phyloP scores from a whole-genome alignment of 192 early-diverging fungal species.

The Chytriomyces sp. region DNA sequence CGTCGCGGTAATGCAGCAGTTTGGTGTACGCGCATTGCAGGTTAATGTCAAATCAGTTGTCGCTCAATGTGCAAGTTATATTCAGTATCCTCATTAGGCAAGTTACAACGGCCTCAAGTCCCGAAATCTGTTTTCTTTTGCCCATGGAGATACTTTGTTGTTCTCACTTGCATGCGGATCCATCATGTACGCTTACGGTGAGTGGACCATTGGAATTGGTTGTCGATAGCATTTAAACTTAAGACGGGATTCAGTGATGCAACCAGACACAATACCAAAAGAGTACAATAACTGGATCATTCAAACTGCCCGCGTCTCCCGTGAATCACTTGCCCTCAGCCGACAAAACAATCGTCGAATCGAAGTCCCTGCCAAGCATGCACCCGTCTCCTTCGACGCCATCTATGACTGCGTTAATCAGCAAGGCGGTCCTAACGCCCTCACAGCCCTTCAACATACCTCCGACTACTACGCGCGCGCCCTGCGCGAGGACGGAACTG shows the following conservation, averaged over 20 bases:
- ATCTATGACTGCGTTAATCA: slow-evolving; percentile 29
- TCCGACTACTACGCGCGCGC: not conserved
- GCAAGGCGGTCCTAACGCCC: slow-evolving; percentile 14
- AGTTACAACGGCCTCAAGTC: slow-evolving; percentile 45
- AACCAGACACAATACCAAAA: slow-evolving; percentile 51
- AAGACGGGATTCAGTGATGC: too few relatives aligned
- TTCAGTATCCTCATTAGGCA: slow-evolving; percentile 26
- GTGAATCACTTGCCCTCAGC: slow-evolving; percentile 60
- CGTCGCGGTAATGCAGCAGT: slow-evolving; percentile 50
- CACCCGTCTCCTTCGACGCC: slow-evolving; percentile 32
- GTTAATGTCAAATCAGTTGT: not conserved
- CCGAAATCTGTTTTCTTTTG: slow-evolving; percentile 40
- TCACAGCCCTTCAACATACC: not conserved
- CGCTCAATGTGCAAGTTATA: not conserved
- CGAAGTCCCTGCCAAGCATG: slow-evolving; percentile 25
- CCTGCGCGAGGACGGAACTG: not conserved
- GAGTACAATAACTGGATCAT: slow-evolving; percentile 41
- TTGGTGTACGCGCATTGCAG: slow-evolving; percentile 16
- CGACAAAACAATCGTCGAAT: slow-evolving; percentile 35
- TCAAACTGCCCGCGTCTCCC: slow-evolving; percentile 55
- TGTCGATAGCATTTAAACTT: too few relatives aligned
- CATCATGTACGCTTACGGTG: slow-evolving; percentile 56
- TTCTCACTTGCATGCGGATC: slow-evolving; percentile 45
- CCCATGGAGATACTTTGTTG: slow-evolving; percentile 49
- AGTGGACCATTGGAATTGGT: too few relatives aligned